Evolutionary conservation across 768 basidiomycete species (phyloP).

Genomic region (Leccinum arenicola): DNA sequence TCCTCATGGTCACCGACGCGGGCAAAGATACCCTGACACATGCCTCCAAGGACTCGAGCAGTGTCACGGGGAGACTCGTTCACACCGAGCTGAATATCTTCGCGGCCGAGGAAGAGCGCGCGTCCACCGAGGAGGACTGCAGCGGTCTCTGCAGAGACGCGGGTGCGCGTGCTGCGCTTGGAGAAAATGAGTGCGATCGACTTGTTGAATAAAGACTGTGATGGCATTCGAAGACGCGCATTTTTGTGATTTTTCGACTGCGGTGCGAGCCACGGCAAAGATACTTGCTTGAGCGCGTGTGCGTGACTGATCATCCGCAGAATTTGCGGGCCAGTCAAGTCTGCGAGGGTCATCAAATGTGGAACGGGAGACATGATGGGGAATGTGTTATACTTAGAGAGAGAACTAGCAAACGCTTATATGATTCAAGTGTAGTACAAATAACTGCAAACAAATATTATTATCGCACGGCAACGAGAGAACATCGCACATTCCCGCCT

Average conservation of each 20-base stretch:
- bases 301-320: constrained; percentile 62
- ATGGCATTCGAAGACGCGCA: constrained; percentile 52
- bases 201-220: constrained; percentile 77
- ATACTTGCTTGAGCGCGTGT: constrained; percentile 55
- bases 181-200: constrained; percentile 88
- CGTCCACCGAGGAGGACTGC: constrained; percentile 78
- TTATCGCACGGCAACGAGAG: neutral
- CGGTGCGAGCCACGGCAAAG: constrained; percentile 67
- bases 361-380: constrained; percentile 40
- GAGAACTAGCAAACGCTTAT: neutral
- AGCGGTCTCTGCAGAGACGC: constrained; percentile 85
- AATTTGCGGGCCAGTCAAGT: constrained; percentile 78
- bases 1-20: constrained; percentile 91
- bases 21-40: constrained; percentile 97
- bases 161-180: constrained; percentile 91
- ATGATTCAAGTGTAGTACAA: neutral
- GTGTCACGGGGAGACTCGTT: constrained; percentile 88
- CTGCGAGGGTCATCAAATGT: constrained; percentile 86
- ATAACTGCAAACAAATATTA: neutral
- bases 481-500: constrained; percentile 3
- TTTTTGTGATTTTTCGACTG: constrained; percentile 32
- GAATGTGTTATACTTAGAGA: too few species aligned
- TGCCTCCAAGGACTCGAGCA: constrained; percentile 84
- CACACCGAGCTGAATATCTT: constrained; percentile 94
- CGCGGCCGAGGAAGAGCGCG: constrained; percentile 83